Evolutionary conservation across 306 rosid genomes (phyloP), one percentile per base, ranked within the genome.

Genomic region (Ziziphus jujuba): DNA sequence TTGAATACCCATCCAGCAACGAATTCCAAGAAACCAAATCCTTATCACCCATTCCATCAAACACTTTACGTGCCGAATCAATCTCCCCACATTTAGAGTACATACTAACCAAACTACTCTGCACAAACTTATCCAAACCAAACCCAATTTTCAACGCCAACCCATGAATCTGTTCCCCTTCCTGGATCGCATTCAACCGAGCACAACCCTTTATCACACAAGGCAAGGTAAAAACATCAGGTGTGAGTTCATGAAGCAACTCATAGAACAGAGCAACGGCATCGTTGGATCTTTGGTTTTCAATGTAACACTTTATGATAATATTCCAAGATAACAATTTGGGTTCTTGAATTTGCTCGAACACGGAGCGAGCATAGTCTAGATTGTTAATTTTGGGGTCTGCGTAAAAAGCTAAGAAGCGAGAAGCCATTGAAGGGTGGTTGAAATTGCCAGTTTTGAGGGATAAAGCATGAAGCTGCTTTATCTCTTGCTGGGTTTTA

Each of bases 81-180:
- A 82, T 87, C 59, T 78, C 82, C n/a, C 87, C 89, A 36, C 79
- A 78, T 59, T 76, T 85, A 6, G 85, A 71, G 44, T 78, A 85
- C 85, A 84, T 68, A 56, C 66, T 77, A 9, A 81, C 84, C 82
- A 87, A 75, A 65, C 89, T 84, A 22, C 85, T 79, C 84, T 75
- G 80, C 71, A 84, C 87, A 70, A 77, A 84, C 76, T 79, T 81
- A 65, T 79, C 87, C 21, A 52, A 68, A 4, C 79, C 79, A 57
- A 73, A 73, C 58, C 87, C 85, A 54, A 75, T 70, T 73, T 87
- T 87, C 71, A 81, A 43, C 28, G 48, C 68, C 73, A 79, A 65
- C 53, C 84, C 85, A 72, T 84, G 87, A 64, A 84, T 52, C 85
- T 79, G 89, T 22, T 76, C 65, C 54, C 89, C 92, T 65, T 87